Conservation (phyloP, 1,139 yeast species). For the Hyphopichia fennica region DNA sequence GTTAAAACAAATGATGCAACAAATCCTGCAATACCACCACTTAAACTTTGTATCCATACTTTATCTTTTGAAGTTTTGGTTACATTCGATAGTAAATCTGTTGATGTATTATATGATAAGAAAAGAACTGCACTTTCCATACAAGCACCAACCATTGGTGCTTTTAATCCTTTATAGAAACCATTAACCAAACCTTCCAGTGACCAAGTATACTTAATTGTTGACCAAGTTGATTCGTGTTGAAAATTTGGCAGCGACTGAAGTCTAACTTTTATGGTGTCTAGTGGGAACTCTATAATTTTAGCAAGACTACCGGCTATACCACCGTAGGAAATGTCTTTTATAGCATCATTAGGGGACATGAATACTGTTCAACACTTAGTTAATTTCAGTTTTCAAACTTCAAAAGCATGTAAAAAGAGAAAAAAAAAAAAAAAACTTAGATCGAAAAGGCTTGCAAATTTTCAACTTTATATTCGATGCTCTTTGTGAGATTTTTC, state of each 20-base stretch:
- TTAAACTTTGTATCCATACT: conserved; percentile 44
- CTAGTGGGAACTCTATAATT: conserved; percentile 86
- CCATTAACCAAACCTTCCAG: conserved; percentile 64
- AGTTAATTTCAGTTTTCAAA: too few species aligned
- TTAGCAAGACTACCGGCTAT: conserved; percentile 82
- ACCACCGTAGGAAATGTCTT: conserved; percentile 49
- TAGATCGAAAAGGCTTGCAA: too few species aligned
- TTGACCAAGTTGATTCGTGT: conserved; percentile 51
- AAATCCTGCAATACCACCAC: conserved; percentile 85
- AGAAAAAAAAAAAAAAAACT: too few species aligned
- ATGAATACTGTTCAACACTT: too few species aligned
- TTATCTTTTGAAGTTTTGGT: conserved; percentile 13
- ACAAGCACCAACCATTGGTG: conserved; percentile 87
- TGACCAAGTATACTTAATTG: conserved; percentile 58
- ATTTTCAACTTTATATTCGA: too few species aligned
- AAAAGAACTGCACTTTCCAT: conserved; percentile 79
- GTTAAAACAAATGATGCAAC: conserved; percentile 82
- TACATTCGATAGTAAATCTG: conserved; percentile 5
- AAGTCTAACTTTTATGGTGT: conserved; percentile 84
- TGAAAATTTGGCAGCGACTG: conserved; percentile 59
- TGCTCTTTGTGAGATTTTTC: too few species aligned
- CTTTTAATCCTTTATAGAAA: conserved; percentile 62
- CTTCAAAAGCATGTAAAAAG: too few species aligned
- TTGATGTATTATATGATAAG: conserved; percentile 48
- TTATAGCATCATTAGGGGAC: conserved; percentile 20